Evolutionary conservation across 371 early-diverging fungal genomes (phyloP).

Genomic region (Rhizopus sp.): DNA sequence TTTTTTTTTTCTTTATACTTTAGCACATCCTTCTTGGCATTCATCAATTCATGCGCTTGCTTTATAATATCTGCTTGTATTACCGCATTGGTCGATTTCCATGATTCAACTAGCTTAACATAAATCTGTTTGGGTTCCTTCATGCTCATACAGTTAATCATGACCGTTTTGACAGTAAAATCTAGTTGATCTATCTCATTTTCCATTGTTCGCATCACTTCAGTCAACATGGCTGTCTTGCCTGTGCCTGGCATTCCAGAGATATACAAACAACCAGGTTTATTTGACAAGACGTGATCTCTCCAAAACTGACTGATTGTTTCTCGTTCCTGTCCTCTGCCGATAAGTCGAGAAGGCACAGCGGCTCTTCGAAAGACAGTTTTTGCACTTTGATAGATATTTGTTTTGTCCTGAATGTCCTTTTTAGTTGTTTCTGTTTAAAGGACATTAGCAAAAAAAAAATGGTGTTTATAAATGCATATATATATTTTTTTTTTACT

Average conservation of each 20-base stretch:
- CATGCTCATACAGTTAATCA: slow-evolving; percentile 88
- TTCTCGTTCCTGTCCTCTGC: slow-evolving; percentile 70
- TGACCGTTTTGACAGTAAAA: slow-evolving; percentile 52
- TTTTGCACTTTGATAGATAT: slow-evolving; percentile 41
- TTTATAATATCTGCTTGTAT: slow-evolving; percentile 30
- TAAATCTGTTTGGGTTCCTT: slow-evolving; percentile 73
- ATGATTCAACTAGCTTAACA: slow-evolving; percentile 56
- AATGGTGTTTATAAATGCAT: background rate
- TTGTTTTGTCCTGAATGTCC: background rate
- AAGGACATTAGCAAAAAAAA: background rate
- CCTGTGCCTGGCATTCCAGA: slow-evolving; percentile 96
- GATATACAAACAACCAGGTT: slow-evolving; percentile 78
- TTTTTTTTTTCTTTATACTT: slow-evolving; percentile 34
- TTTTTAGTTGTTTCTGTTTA: slow-evolving; percentile 2
- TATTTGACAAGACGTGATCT: slow-evolving; percentile 36
- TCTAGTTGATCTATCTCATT: slow-evolving; percentile 23
- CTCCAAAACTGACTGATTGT: slow-evolving; percentile 60
- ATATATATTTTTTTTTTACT: background rate
- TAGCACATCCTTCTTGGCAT: slow-evolving; percentile 36
- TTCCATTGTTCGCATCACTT: slow-evolving; percentile 52
- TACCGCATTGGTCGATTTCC: slow-evolving; percentile 30
- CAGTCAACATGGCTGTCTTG: slow-evolving; percentile 86
- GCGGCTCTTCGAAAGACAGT: slow-evolving; percentile 64
- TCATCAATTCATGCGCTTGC: slow-evolving; percentile 40
- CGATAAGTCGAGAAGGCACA: slow-evolving; percentile 69